Percentiles rank a stretch among this genome's conserved stretches.
Conservation (phyloP, 1,284 basidiomycete genomes). For the Hemileia vastatrix region DNA sequence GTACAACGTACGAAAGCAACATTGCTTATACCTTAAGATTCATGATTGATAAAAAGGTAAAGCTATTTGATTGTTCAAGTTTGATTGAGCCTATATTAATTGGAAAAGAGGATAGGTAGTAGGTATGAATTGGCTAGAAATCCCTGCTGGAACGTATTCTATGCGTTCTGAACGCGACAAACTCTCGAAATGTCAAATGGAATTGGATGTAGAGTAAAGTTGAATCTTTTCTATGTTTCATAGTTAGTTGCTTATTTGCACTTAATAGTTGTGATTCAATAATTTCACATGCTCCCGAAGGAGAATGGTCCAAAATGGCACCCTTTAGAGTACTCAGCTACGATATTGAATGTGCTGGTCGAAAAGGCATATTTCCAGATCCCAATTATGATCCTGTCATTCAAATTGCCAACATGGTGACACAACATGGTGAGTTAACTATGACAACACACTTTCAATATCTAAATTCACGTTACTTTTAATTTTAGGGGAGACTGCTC, state of each 20-base stretch:
- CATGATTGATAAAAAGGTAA: constrained; percentile 87
- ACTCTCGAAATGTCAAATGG: constrained; percentile 74
- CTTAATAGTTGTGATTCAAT: constrained; percentile 62
- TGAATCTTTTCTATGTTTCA: background rate
- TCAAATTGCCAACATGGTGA: constrained; percentile 96
- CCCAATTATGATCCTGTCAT: constrained; percentile 79
- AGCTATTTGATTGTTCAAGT: constrained; percentile 22
- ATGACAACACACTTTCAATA: background rate
- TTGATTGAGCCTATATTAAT: background rate
- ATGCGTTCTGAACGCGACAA: constrained; percentile 54
- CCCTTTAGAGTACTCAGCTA: constrained; percentile 85
- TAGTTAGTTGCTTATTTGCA: background rate
- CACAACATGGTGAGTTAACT: constrained; percentile 62
- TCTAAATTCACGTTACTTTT: background rate
- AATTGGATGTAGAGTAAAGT: constrained; percentile 63
- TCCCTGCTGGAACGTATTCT: constrained; percentile 67
- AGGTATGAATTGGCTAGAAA: constrained; percentile 96
- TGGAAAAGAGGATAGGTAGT: constrained; percentile 55
- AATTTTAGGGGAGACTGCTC: constrained; percentile 64
- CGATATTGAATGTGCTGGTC: constrained; percentile 92
- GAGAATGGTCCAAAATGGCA: constrained; percentile 76
- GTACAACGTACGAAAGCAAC: constrained; percentile 76
- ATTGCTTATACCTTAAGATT: constrained; percentile 78
- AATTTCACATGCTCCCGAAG: constrained; percentile 78
- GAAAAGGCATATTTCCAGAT: constrained; percentile 92